Evolutionary conservation across 208 protist genomes (phyloP), one percentile per base, ranked within the genome.

Genomic region (Zelonia costaricensis): DNA sequence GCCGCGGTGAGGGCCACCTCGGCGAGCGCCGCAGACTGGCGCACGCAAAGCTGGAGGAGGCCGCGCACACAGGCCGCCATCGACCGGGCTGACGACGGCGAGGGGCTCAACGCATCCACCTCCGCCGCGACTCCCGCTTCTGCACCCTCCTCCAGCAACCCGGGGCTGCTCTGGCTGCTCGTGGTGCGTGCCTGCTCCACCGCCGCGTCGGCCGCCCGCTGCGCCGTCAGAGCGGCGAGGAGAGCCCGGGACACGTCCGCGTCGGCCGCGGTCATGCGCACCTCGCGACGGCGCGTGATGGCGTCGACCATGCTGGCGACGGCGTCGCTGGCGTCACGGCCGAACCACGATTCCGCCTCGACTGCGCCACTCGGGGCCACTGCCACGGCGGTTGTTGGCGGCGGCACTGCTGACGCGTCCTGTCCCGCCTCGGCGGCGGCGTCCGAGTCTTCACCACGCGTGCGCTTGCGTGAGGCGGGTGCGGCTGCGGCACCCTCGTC

Each of bases 271-370:
- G 66, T 66, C 15, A 73, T 49, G 3, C 48, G 66, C 43, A 73
- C 59, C 20, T 60, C 58, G 39, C 55, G 66, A 5, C 58, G 66
- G 7, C 66, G 57, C 33, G 65, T 57, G 27, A 65, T n/a, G 0
- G 66, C 66, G 45, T 72, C 66, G 1, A 72, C 46, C 66, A 72
- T 65, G 43, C 42, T 51, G 33, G 49, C 33, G 6, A 72, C 57
- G 1, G 66, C 57, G 8, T 46, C 55, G 22, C 57, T 72, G 16
- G 66, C 66, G 2, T 54, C 47, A 10, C 65, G 31, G 9, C 39
- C 6, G 51, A 72, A 42, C 56, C 56, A 63, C 66, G 56, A 40
- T 35, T 42, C 51, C 8, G 31, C 46, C 4, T 36, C 36, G 4
- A 27, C 39, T 1, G 56, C 28, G n/a, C n/a, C n/a, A n/a, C n/a